Conservation (phyloP, 2,329 filamentous ascomycete species). For the Pseudocercospora musae region DNA sequence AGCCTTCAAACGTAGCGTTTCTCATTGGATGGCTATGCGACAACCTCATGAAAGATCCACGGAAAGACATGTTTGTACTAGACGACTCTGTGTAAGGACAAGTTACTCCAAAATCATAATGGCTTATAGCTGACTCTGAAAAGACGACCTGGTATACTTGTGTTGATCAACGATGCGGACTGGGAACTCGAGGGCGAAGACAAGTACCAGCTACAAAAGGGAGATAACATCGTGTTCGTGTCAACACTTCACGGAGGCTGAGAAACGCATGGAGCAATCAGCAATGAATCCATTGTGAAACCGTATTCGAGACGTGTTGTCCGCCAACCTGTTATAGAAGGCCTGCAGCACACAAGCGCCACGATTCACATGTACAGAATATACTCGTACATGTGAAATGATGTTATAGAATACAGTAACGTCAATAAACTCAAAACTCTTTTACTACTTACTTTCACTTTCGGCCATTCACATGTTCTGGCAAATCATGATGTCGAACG, state of each 20-base stretch:
- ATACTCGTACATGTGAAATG: too few species aligned
- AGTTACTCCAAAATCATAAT: not conserved
- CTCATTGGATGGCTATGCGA: conserved; percentile 77
- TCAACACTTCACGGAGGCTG: conserved; percentile 93
- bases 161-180: conserved; percentile 95
- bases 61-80: conserved; percentile 85
- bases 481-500: not conserved
- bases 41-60: conserved; percentile 76
- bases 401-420: too few species aligned
- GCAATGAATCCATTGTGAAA: not conserved
- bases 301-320: not conserved
- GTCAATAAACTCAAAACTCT: too few species aligned
- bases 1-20: conserved; percentile 65
- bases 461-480: too few species aligned
- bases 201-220: conserved; percentile 74
- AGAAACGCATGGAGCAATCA: conserved; percentile 14
- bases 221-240: conserved; percentile 91
- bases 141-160: conserved; percentile 91
- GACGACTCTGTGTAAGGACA: conserved; percentile 70
- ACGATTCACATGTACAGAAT: too few species aligned
- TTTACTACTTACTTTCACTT: too few species aligned
- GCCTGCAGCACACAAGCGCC: not conserved
- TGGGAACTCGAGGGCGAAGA: conserved; percentile 98
- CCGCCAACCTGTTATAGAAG: not conserved
- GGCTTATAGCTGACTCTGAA: conserved; percentile 3